Base-by-base conservation (phyloP, 345 rosid species). In the Aurinia saxatilis region DNA sequence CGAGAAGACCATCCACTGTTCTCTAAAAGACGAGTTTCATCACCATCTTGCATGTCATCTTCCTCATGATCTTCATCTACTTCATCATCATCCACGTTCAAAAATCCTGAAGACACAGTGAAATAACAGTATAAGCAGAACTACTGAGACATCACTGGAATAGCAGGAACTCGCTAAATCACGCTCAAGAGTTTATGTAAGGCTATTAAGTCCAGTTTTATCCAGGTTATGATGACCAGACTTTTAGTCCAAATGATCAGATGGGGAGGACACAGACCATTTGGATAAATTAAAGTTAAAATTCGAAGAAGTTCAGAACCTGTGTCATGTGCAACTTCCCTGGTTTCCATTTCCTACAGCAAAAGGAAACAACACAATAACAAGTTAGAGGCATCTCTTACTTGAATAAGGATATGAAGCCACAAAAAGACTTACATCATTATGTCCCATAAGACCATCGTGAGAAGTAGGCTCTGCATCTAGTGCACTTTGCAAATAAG, bases 1-100 rank as follows among this genome's bases (percentile, higher is more conserved):
- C 96, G 97, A 59, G 96, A 83, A 75, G 99, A 95, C 99, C 99
- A 95, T 19, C 99, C 95, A 76, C 80, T 88, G 59, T 90, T 95
- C 60, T 90, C 99, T 38, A 84, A 80, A 75, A 90, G 77, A 60
- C 61, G 77, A 56, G 81, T 52, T 27, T 86, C 92, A 49, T 90
- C 90, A 56, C 72, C 73, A 53, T 73, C 46, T 45, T 66, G 41
- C 40, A 68, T 44, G 4, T 74, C 82, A 76, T 74, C 70, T 33
- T 71, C 82, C 52, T 82, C 81, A 18, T 84, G 82, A 46, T 81
- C 88, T 37, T 85, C 90, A 60, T 82, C 95, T 23, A 65, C 89
- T 42, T 90, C 98, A 15, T 90, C 96, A 78, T 95, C 98, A 66
- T 95, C 91, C 44, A 84, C 91, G 49, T 88, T 90, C 74, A 95